Conservation (phyloP, 2,329 filamentous ascomycete genomes). For the Epichloe sibirici region DNA sequence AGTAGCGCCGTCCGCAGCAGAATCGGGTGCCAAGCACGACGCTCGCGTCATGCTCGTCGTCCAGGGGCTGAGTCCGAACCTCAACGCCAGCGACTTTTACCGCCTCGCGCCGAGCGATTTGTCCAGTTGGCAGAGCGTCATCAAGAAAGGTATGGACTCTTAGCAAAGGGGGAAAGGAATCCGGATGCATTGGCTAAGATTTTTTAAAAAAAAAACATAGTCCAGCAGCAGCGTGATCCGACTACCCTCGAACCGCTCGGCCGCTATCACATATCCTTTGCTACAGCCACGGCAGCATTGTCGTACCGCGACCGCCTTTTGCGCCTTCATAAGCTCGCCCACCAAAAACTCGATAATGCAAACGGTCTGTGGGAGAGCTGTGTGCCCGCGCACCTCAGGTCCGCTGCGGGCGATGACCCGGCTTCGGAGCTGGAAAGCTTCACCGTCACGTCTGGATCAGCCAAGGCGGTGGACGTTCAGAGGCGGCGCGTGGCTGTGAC, state of each 20-base stretch:
- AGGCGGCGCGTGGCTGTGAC: constrained; percentile 11
- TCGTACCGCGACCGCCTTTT: constrained; percentile 39
- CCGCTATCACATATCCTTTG: constrained; percentile 60
- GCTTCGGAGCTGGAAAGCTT: constrained; percentile 15
- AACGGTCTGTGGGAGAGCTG: constrained; percentile 19
- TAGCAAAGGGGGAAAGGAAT: neutral
- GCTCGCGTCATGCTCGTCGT: constrained; percentile 38
- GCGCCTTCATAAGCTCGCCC: constrained; percentile 21
- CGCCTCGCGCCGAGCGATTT: constrained; percentile 54
- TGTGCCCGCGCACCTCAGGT: constrained; percentile 15
- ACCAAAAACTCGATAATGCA: constrained; percentile 17
- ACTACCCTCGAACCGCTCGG: constrained; percentile 50
- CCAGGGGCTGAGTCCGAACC: constrained; percentile 42
- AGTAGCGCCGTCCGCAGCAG: neutral
- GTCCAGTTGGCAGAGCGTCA: constrained; percentile 53
- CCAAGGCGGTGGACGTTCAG: constrained; percentile 6
- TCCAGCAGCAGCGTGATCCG: constrained; percentile 53
- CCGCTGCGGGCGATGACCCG: constrained; percentile 6
- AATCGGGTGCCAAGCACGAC: neutral
- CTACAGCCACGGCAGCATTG: constrained; percentile 41
- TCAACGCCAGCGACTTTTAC: constrained; percentile 58
- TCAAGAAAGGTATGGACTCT: constrained; percentile 38
- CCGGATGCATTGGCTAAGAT: neutral
- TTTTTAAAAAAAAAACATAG: constrained; percentile 14
- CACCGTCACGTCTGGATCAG: constrained; percentile 18